Evolutionary conservation across 192 early-diverging fungal genomes (phyloP).

Genomic region (Phycomyces nitens): DNA sequence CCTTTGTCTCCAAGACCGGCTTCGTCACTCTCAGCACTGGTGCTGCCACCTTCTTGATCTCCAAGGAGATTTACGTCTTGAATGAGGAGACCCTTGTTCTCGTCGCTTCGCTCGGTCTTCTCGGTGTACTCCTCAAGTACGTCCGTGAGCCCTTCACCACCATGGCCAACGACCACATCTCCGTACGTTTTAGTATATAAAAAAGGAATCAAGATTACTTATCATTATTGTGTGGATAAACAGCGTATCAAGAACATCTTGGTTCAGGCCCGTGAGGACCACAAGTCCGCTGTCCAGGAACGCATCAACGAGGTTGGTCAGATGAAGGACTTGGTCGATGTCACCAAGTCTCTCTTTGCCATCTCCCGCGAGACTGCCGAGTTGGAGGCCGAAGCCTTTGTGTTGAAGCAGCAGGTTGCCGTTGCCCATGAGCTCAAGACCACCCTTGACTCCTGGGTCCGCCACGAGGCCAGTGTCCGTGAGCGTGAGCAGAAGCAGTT

Average conservation of each 20-base stretch:
- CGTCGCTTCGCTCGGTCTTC: constrained; percentile 74
- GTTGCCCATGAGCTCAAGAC: constrained; percentile 81
- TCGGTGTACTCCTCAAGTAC: constrained; percentile 71
- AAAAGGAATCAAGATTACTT: not conserved
- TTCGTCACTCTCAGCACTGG: constrained; percentile 82
- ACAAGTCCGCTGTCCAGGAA: constrained; percentile 86
- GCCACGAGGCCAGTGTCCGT: constrained; percentile 90
- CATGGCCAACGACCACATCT: constrained; percentile 62
- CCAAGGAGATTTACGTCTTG: constrained; percentile 97
- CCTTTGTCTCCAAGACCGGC: constrained; percentile 84
- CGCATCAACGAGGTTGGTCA: constrained; percentile 89
- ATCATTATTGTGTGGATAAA: constrained; percentile 12
- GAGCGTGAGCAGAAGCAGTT: constrained; percentile 91
- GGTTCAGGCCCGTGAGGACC: constrained; percentile 83
- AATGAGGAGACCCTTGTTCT: constrained; percentile 91
- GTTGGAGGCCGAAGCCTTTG: constrained; percentile 92
- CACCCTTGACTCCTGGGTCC: constrained; percentile 94
- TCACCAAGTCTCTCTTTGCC: constrained; percentile 90
- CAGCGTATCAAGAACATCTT: constrained; percentile 81
- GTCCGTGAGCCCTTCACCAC: constrained; percentile 80
- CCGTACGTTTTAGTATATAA: constrained; percentile 16
- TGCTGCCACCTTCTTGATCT: constrained; percentile 85
- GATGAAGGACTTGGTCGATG: constrained; percentile 89
- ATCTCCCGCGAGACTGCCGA: constrained; percentile 94
- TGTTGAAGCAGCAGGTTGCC: constrained; percentile 89